A percentile compares a stretch with the other conserved stretches of the same genome.
These are phyloP conservation scores for Penicillium canariense DNA, from an alignment of 495 filamentous ascomycete genomes.

Conservation along the genomic window DNA sequence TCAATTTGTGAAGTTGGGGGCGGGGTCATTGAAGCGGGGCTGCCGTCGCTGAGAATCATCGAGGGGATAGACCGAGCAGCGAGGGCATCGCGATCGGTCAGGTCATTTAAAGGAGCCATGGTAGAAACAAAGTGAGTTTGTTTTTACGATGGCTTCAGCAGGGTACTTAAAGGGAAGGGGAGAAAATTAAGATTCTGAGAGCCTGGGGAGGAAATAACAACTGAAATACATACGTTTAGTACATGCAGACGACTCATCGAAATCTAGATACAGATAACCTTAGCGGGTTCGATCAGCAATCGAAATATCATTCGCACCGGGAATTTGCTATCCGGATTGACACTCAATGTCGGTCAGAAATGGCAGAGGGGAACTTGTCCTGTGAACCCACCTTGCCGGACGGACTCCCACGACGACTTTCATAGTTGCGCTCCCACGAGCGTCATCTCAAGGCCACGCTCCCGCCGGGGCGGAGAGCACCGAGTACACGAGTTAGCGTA, in stretches of 20 bases:
- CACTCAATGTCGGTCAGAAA: neutral
- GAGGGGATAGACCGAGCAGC: conserved; percentile 56
- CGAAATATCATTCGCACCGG: neutral
- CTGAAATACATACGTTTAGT: neutral
- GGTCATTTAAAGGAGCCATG: neutral
- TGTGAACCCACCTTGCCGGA: neutral
- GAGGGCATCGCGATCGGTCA: conserved; percentile 44
- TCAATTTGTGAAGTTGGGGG: conserved; percentile 41
- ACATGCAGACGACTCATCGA: neutral
- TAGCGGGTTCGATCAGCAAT: neutral
- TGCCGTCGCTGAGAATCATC: conserved; percentile 56
- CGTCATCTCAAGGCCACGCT: too few species aligned
- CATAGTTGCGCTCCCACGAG: too few species aligned
- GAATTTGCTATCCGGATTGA: neutral
- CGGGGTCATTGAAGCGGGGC: conserved; percentile 48
- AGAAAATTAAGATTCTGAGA: too few species aligned
- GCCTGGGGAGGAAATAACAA: too few species aligned
- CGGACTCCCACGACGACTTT: neutral
- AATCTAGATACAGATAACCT: neutral
- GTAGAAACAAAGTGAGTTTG: neutral
- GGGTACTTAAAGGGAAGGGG: too few species aligned
- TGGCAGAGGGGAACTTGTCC: neutral
- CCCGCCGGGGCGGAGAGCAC: too few species aligned
- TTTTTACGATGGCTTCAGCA: too few species aligned
- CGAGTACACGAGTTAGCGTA: neutral